Base-by-base conservation (phyloP, 2,329 filamentous ascomycete species). In the Ceratocystis variospora region DNA sequence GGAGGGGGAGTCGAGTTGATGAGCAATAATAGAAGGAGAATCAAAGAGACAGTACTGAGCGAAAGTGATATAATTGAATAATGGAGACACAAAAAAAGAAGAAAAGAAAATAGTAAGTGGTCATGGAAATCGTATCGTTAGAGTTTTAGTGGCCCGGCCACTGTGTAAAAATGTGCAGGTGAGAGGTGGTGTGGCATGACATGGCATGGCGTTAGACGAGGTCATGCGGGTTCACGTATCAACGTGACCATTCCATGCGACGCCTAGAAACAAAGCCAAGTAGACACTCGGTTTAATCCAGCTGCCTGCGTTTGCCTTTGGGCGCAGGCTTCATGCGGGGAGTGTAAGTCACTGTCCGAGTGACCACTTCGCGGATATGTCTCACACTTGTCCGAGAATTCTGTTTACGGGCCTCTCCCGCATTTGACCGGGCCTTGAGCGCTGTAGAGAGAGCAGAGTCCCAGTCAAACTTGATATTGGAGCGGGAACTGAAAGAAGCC, bases 331-430 rank as follows among this genome's bases (percentile, higher is more conserved):
- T 89, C 78, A 97, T 89, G 70, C 87, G 81, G 68, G 85, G 88
- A 74, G 89, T 96, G 76, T 95, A 96, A 50, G 90, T 96, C 68
- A 96, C 89, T 17, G 91, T 96, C 71, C 91, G 83, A n/a, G 92
- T 96, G 64, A 96, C 89, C 3, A 96, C 90, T 75, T 96, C 91
- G 65, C 90, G 81, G 67, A 96, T 90, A 73, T 87, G 82, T 68
- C 86, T 83, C 66, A 86, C 79, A 71, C 80, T 86, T 41, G 85
- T 85, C 70, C 81, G 82, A 50, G 83, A 78, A 7, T 61, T 48
- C 69, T 80, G 81, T 71, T 80, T 79, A 73, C 79, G 79, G 72
- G 78, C 75, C 65, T 87, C 87, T 22, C 67, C 64, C 68, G 83
- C 80, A 71, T 84, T 86, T 31, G 53, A 59, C 59, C 81, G 81